Evolutionary conservation across 2,329 filamentous ascomycete genomes (phyloP).

Genomic region (Colletotrichum costaricense): DNA sequence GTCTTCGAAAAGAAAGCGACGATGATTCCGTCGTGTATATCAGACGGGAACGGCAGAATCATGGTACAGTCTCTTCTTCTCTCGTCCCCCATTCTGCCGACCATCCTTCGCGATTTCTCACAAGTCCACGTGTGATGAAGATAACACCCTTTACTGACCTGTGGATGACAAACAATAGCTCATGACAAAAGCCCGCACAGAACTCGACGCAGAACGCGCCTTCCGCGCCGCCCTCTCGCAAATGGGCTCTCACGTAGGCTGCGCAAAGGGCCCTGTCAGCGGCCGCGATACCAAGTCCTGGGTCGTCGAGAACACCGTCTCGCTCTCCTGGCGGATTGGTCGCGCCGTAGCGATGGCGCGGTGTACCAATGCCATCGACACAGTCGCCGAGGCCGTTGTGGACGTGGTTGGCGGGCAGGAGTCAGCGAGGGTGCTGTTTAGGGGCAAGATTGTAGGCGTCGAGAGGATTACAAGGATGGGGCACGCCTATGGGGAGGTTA

Average conservation of each 20-base stretch:
- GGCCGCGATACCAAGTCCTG: slow-evolving; percentile 61
- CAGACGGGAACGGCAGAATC: slow-evolving; percentile 47
- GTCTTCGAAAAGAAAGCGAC: slow-evolving; percentile 47
- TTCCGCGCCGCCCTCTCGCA: slow-evolving; percentile 62
- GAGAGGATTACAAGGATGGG: slow-evolving; percentile 67
- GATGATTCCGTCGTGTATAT: slow-evolving; percentile 44
- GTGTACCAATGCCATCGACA: slow-evolving; percentile 54
- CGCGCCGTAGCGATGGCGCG: slow-evolving; percentile 46
- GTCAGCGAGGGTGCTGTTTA: slow-evolving; percentile 67
- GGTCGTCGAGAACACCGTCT: slow-evolving; percentile 60
- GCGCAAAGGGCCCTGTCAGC: slow-evolving; percentile 60
- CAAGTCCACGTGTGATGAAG: no score
- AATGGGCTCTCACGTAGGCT: slow-evolving; percentile 65
- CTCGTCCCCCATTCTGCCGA: no score
- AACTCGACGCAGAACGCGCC: slow-evolving; percentile 60
- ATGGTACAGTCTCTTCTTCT: slow-evolving; percentile 41
- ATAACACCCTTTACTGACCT: not conserved
- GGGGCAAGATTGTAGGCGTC: slow-evolving; percentile 72
- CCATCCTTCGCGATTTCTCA: no score
- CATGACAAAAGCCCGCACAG: slow-evolving; percentile 60
- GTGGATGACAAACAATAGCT: not conserved
- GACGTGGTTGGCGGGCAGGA: slow-evolving; percentile 65
- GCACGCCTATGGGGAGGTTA: slow-evolving; percentile 69
- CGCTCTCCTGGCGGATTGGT: slow-evolving; percentile 50
- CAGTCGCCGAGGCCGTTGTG: slow-evolving; percentile 68